These are phyloP conservation scores for Plasmodium falciparum DNA, from an alignment of 169 alveolate genomes.

Conservation along the genomic window DNA sequence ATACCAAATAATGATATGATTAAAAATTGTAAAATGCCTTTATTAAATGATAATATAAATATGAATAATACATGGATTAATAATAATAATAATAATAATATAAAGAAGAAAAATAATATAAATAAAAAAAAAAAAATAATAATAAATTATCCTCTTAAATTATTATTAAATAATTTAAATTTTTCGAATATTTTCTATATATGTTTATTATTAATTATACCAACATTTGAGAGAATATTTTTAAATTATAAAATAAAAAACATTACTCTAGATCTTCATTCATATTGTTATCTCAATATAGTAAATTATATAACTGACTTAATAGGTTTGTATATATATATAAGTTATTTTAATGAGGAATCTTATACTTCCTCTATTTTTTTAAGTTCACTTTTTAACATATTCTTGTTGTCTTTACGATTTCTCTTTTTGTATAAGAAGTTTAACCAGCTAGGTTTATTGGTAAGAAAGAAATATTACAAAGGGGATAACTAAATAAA, in stretches of 20 bases:
- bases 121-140: constrained; percentile 43
- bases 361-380: constrained; percentile 58
- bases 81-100: background rate
- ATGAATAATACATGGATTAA: background rate
- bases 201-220: constrained; percentile 70
- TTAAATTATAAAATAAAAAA: constrained; percentile 76
- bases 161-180: constrained; percentile 69
- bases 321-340: constrained; percentile 63
- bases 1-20: too few relatives aligned
- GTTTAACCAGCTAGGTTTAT: constrained; percentile 31
- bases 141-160: constrained; percentile 57
- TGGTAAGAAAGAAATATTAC: constrained; percentile 22
- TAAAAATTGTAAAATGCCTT: too few relatives aligned
- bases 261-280: constrained; percentile 29
- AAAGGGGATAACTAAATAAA: background rate
- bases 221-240: constrained; percentile 76
- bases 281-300: constrained; percentile 59
- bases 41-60: too few relatives aligned
- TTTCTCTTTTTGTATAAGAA: constrained; percentile 31
- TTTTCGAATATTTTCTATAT: constrained; percentile 75
- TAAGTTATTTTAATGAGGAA: constrained; percentile 63
- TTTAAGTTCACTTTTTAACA: constrained; percentile 36
- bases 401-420: constrained; percentile 44
- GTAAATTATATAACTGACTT: constrained; percentile 59
- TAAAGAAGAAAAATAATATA: background rate